Evolutionary conservation across 257 asterid species (phyloP), one percentile per base, ranked within the genome.

Genomic region (Cordia subcordata): DNA sequence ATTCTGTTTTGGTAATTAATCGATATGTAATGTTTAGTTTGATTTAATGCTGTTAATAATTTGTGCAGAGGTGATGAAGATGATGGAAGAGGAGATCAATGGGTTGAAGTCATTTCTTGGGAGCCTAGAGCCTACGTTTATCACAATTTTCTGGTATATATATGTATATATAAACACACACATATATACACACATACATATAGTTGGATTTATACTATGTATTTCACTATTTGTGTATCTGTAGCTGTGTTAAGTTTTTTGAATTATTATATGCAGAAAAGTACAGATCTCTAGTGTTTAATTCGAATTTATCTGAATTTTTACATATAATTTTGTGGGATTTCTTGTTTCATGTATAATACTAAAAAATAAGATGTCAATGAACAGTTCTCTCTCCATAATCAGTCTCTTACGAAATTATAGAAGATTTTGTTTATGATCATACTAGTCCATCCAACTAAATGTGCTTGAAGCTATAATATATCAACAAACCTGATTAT

Each of bases 101-200:
- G 99, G 99, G 94, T 76, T 62, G 99, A 93, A 79, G 76, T 89
- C 64, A 74, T 93, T 62, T 89, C 97, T 42, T 83, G 88, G 96
- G 99, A 89, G 77, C 99, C 99, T 10, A 82, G 99, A 72, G 99
- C 97, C 68, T 72, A 61, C 57, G 27, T 92, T 68, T 88, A 71
- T 74, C 99, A 88, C 44, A 81, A 86, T 62, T 92, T 92, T 68
- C 67, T 92, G 99, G 99, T 92, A 74, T 0, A 27, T 37, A 21
- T 47, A 11, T 6, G 6, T 6, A 27, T 27, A 27, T 27, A 1
- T 27, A 27, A 1, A 3, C 6, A 27, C 6, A 27, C 6, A 27
- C 6, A 6, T 27, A 27, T 27, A 6, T 27, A 27, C 6, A 27
- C 6, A 27, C 6, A 6, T 27, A 27, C n/a, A n/a, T n/a, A n/a